A percentile compares a stretch with the other conserved stretches of the same genome.
Evolutionary conservation across 179 eudicot species (phyloP).

Genomic region (Drosera spatulata): DNA sequence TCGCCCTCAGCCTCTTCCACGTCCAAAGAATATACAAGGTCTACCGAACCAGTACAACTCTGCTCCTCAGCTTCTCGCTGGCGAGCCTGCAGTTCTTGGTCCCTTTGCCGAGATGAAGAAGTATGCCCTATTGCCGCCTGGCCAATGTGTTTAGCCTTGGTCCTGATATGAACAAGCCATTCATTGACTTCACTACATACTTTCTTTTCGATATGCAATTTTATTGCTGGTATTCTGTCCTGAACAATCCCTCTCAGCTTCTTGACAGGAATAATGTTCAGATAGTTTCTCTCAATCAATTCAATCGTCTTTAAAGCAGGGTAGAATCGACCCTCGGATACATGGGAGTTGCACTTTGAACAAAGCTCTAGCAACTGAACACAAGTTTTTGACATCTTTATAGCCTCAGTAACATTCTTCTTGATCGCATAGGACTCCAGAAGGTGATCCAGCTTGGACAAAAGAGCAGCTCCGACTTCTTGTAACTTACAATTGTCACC

Average conservation of each 20-base stretch:
- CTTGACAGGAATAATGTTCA: constrained; percentile 60
- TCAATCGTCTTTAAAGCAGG: constrained; percentile 60
- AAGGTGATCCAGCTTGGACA: constrained; percentile 48
- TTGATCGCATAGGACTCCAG: constrained; percentile 41
- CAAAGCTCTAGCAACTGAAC: constrained; percentile 47
- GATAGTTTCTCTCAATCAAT: constrained; percentile 41
- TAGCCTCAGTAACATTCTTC: constrained; percentile 36
- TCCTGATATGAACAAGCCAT: constrained; percentile 79
- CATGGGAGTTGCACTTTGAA: constrained; percentile 43
- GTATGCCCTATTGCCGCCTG: constrained; percentile 69
- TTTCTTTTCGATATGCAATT: constrained; percentile 65
- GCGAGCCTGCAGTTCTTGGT: constrained; percentile 64
- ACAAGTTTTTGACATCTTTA: constrained; percentile 28
- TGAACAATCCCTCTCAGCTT: constrained; percentile 39
- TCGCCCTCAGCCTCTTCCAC: constrained; percentile 68
- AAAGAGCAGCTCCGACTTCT: constrained; percentile 51
- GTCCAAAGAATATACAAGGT: constrained; percentile 55
- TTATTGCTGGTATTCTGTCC: constrained; percentile 57
- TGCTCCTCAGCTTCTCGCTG: constrained; percentile 81
- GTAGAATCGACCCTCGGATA: constrained; percentile 41
- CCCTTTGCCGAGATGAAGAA: constrained; percentile 56
- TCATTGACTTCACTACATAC: constrained; percentile 72
- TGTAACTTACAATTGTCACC: constrained; percentile 59
- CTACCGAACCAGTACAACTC: constrained; percentile 41
- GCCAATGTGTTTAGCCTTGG: constrained; percentile 68